Percentiles rank a stretch among this genome's conserved stretches.
phyloP scores from a whole-genome alignment of 2,329 filamentous ascomycete genomes.

The Bipolaris gigantea region DNA sequence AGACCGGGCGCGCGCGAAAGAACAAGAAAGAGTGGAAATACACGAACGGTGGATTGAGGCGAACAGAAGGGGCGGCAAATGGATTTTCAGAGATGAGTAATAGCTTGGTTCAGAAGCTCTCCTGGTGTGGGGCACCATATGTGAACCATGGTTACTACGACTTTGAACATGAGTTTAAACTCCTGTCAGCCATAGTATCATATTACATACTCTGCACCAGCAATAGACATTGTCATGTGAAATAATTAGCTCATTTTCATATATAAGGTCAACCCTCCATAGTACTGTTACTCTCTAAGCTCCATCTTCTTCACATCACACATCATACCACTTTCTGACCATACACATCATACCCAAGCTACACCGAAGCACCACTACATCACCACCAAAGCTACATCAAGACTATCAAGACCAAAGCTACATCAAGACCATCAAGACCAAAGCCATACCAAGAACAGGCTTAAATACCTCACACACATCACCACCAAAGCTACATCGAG shows the following conservation, averaged over 20 bases:
- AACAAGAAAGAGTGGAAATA: slow-evolving; percentile 65
- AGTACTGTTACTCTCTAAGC: not conserved
- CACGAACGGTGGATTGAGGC: slow-evolving; percentile 79
- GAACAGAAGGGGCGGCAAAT: slow-evolving; percentile 73
- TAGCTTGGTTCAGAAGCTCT: not conserved
- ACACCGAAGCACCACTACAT: too few relatives aligned
- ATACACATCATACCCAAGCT: too few relatives aligned
- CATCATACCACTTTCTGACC: too few relatives aligned
- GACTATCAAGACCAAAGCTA: not conserved
- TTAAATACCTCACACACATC: not conserved
- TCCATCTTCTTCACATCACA: not conserved
- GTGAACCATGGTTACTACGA: not conserved
- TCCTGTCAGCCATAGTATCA: not conserved
- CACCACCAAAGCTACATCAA: too few relatives aligned
- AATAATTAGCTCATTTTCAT: too few relatives aligned
- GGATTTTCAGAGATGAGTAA: slow-evolving; percentile 80
- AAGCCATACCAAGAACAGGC: too few relatives aligned
- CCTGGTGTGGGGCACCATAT: not conserved
- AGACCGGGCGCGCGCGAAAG: slow-evolving; percentile 67
- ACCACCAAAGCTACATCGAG: too few relatives aligned
- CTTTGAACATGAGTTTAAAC: not conserved
- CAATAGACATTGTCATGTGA: not conserved
- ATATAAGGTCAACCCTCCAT: not conserved
- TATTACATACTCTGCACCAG: not conserved
- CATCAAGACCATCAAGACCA: too few relatives aligned